phyloP scores from a whole-genome alignment of 768 basidiomycete species.

The Termitomyces sp. region DNA sequence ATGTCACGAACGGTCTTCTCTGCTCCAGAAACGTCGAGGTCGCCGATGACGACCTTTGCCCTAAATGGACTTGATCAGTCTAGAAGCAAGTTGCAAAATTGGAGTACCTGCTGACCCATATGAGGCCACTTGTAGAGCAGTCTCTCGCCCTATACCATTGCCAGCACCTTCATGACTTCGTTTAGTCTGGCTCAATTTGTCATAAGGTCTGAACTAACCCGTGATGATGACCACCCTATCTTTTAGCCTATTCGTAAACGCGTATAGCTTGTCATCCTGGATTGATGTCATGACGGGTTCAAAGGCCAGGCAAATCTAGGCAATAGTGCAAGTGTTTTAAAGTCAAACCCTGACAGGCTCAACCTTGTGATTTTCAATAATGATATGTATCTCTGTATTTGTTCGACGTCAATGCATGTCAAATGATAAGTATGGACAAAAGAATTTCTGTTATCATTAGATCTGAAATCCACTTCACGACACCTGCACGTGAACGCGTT shows the following conservation, averaged over 20 bases:
- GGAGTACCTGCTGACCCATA: slow-evolving; percentile 36
- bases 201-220: slow-evolving; percentile 25
- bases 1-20: slow-evolving; percentile 39
- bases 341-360: not conserved
- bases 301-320: not conserved
- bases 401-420: too few species aligned
- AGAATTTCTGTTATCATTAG: too few species aligned
- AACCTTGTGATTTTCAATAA: slow-evolving; percentile 1
- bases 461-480: too few species aligned
- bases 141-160: slow-evolving; percentile 51
- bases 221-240: slow-evolving; percentile 52
- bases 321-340: not conserved
- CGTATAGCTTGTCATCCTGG: slow-evolving; percentile 42
- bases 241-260: slow-evolving; percentile 34
- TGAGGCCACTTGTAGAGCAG: slow-evolving; percentile 48
- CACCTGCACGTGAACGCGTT: too few species aligned
- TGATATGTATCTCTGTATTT: not conserved
- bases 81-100: not conserved
- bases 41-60: slow-evolving; percentile 53
- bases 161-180: slow-evolving; percentile 34
- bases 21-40: slow-evolving; percentile 39
- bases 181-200: not conserved
- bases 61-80: slow-evolving; percentile 22
- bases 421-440: too few species aligned
- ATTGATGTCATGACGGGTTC: slow-evolving; percentile 37